phyloP scores from a whole-genome alignment of 441 rosid genomes.

The Dalechampia spathulata region DNA sequence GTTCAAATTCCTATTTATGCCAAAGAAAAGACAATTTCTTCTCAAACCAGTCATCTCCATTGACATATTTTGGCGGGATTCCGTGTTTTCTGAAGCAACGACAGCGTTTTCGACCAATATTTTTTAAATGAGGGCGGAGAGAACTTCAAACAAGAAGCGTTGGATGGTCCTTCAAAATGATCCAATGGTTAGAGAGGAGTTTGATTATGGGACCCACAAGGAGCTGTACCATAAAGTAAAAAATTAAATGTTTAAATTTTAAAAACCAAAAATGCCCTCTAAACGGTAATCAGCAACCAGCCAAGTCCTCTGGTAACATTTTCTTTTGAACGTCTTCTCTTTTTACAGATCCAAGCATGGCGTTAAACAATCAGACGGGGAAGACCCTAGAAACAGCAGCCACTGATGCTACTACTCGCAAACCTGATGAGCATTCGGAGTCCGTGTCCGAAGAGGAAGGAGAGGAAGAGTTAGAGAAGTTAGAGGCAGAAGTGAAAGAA shows the following conservation, averaged over 20 bases:
- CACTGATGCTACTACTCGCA: background rate
- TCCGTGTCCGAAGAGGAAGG: constrained; percentile 23
- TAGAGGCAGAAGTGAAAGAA: constrained; percentile 43
- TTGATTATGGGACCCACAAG: too few relatives aligned
- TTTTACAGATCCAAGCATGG: constrained; percentile 26
- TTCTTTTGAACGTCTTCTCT: background rate
- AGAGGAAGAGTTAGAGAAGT: constrained; percentile 36
- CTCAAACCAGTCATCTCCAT: constrained; percentile 16
- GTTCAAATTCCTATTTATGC: constrained; percentile 7
- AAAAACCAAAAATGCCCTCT: constrained; percentile 28
- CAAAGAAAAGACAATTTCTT: constrained; percentile 14
- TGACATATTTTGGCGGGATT: constrained; percentile 14
- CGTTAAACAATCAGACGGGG: constrained; percentile 17
- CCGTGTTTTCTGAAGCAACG: background rate
- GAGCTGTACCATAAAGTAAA: too few relatives aligned
- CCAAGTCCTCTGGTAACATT: too few relatives aligned
- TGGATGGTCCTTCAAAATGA: background rate
- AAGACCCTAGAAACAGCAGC: constrained; percentile 17
- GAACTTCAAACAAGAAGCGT: background rate
- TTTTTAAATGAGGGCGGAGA: background rate
- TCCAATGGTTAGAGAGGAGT: background rate
- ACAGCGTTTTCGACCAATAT: background rate
- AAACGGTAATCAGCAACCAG: background rate
- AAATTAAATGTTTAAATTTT: too few relatives aligned
- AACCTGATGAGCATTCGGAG: constrained; percentile 18